Base-by-base conservation (phyloP, 176 grass and related monocot species). In the Oropetium thomaeum region DNA sequence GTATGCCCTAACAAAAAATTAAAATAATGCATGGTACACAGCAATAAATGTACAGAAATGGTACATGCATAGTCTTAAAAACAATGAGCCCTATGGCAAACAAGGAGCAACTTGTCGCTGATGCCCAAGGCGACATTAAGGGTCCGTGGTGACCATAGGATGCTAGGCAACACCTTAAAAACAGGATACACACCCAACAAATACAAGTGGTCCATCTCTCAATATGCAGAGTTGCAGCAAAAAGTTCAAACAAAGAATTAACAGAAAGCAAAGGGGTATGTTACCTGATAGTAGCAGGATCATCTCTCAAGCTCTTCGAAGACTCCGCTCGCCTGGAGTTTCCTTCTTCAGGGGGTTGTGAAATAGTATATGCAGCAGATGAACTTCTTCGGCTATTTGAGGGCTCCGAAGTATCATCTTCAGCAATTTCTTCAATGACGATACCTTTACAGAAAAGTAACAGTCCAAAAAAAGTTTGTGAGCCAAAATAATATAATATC, bases 351-450 rank as follows among this genome's bases (percentile, higher is more conserved):
- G 70, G 79, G 48, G 82, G 76, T 69, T 76, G 76, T 54, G 64
- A 86, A 79, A 76, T 73, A 76, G 72, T 58, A 78, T 89, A 87
- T 25, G 63, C 74, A 44, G 82, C 35, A 58, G 76, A 54, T 61
- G 87, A 87, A 85, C 30, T 88, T 80, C 52, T 63, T 78, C 86
- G 53, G 69, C 68, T 84, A 27, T 59, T 82, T 65, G 82, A 75
- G 69, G 80, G 43, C 44, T 79, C 68, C 32, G 53, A 65, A 73
- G 44, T 60, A 22, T 83, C 73, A 31, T 91, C 83, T 80, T 92
- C 91, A n/a, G 79, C 34, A 77, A 95, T 79, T 80, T 99, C 96
- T 90, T 99, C 92, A 88, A 99, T 95, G 63, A 92, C 67, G 73
- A 95, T 76, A 74, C 91, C 92, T 96, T 63, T 17, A 14, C 68